Evolutionary conservation across 1,284 basidiomycete genomes (phyloP).

Genomic region (Anthracocystis walkeri): DNA sequence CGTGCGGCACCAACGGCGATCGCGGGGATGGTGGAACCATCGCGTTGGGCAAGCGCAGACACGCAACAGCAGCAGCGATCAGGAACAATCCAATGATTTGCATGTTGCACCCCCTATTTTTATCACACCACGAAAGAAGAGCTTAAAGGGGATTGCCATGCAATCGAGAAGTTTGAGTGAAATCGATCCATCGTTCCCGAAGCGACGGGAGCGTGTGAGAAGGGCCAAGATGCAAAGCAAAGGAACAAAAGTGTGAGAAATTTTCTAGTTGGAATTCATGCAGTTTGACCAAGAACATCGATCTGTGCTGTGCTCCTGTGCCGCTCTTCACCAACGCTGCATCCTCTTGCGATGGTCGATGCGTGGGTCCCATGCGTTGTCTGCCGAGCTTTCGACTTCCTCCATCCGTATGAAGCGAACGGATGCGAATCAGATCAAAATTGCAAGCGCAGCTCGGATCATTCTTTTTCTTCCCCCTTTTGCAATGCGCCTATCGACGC

Average conservation of each 20-base stretch:
- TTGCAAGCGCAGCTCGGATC: neutral
- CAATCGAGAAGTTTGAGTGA: too few relatives aligned
- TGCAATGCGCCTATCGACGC: too few relatives aligned
- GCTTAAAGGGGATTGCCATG: too few relatives aligned
- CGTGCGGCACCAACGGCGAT: too few relatives aligned
- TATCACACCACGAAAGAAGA: too few relatives aligned
- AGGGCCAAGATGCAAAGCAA: neutral
- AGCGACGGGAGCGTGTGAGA: too few relatives aligned
- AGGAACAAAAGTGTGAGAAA: neutral
- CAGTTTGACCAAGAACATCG: constrained; percentile 9
- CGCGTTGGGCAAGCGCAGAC: too few relatives aligned
- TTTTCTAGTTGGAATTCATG: neutral
- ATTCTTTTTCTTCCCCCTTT: neutral
- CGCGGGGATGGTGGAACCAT: too few relatives aligned
- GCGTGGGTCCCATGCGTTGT: neutral
- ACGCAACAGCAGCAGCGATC: too few relatives aligned
- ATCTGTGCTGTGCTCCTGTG: neutral
- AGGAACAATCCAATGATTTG: too few relatives aligned
- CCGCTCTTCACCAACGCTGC: neutral
- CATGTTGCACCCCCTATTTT: too few relatives aligned
- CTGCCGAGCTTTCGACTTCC: neutral
- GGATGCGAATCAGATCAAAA: neutral
- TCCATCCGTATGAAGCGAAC: neutral
- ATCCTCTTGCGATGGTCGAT: neutral
- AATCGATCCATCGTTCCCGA: too few relatives aligned